Evolutionary conservation across 2,329 filamentous ascomycete species (phyloP).

Genomic region (Colletotrichum tamarilloi): DNA sequence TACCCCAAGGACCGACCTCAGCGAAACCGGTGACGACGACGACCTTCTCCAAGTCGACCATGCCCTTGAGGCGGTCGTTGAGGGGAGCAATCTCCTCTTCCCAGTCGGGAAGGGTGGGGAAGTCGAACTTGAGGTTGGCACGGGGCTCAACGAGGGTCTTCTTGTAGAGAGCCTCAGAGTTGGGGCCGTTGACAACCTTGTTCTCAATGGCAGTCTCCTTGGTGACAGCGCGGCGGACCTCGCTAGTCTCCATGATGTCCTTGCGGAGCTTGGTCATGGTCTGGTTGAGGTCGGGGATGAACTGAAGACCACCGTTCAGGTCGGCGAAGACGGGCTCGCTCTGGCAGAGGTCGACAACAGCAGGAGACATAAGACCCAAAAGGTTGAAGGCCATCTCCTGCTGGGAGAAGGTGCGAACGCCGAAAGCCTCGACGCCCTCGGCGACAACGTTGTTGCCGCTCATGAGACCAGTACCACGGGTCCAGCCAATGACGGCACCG

Average conservation of each 20-base stretch:
- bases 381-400: slow-evolving; percentile 99
- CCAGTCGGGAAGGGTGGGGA: slow-evolving; percentile 92
- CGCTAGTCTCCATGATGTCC: slow-evolving; percentile 94
- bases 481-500: slow-evolving; percentile 98
- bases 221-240: slow-evolving; percentile 91
- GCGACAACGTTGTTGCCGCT: slow-evolving; percentile 97
- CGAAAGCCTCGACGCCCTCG: slow-evolving; percentile 95
- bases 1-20: slow-evolving; percentile 97
- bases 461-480: slow-evolving; percentile 97
- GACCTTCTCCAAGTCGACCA: slow-evolving; percentile 98
- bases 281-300: slow-evolving; percentile 94
- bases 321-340: slow-evolving; percentile 95
- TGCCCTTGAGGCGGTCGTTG: slow-evolving; percentile 89
- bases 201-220: slow-evolving; percentile 98
- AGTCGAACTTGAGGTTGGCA: slow-evolving; percentile 98
- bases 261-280: slow-evolving; percentile 94
- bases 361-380: slow-evolving; percentile 93
- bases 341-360: slow-evolving; percentile 95
- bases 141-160: slow-evolving; percentile 93
- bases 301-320: slow-evolving; percentile 96
- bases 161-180: slow-evolving; percentile 92
- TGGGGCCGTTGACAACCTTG: slow-evolving; percentile 95
- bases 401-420: slow-evolving; percentile 98
- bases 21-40: slow-evolving; percentile 97
- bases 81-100: slow-evolving; percentile 89